Evolutionary conservation across 345 rosid species (phyloP).

Genomic region (Trapa incisa): DNA sequence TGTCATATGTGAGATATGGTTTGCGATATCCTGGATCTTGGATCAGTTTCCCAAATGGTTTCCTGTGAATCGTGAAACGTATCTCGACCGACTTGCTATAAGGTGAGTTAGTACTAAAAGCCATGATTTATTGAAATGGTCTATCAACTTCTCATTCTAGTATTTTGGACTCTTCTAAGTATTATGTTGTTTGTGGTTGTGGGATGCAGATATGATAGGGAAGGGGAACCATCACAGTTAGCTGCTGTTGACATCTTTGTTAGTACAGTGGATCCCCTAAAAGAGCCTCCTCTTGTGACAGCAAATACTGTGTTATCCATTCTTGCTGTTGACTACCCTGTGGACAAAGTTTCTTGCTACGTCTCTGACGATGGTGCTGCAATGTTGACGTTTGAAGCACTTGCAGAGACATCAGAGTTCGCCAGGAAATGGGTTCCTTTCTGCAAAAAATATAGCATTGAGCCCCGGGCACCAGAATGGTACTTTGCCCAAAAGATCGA

Average conservation of each 20-base stretch:
- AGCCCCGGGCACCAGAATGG: conserved; percentile 94
- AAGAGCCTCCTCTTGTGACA: conserved; percentile 92
- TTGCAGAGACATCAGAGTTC: conserved; percentile 78
- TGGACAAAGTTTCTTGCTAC: conserved; percentile 85
- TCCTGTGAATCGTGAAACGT: conserved; percentile 83
- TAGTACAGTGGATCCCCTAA: conserved; percentile 85
- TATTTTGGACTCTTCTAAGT: background rate
- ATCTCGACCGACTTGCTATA: conserved; percentile 79
- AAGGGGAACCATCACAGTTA: conserved; percentile 75
- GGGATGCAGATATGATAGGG: conserved; percentile 54
- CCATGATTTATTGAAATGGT: background rate
- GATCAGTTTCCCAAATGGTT: conserved; percentile 96
- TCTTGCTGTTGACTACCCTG: conserved; percentile 84
- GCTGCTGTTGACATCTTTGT: conserved; percentile 84
- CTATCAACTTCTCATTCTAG: background rate
- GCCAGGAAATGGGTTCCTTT: conserved; percentile 91
- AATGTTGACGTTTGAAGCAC: conserved; percentile 78
- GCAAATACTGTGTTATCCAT: conserved; percentile 84
- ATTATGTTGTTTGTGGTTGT: background rate
- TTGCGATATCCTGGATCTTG: conserved; percentile 88
- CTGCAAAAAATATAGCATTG: conserved; percentile 63
- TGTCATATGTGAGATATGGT: conserved; percentile 93
- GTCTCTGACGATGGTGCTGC: conserved; percentile 94
- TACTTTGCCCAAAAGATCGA: conserved; percentile 70
- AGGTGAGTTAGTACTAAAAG: conserved; percentile 24